Percentiles rank a stretch among this genome's conserved stretches.
Evolutionary conservation across 2,329 filamentous ascomycete genomes (phyloP).

Genomic region (Aspergillus hortae): DNA sequence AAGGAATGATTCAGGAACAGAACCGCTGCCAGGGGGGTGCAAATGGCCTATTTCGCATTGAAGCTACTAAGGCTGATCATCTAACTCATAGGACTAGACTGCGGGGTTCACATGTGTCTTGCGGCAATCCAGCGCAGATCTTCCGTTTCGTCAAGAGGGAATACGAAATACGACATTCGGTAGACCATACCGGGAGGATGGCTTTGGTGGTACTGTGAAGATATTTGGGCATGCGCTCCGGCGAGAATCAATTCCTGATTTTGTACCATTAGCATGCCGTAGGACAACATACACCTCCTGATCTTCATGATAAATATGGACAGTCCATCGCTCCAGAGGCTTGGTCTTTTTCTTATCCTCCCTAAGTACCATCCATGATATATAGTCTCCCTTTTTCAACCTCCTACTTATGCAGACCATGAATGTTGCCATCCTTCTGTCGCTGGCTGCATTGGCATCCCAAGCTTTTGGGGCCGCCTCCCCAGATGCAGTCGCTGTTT

Average conservation of each 20-base stretch:
- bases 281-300: no score
- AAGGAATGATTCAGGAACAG: no score
- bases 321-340: no score
- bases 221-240: background rate
- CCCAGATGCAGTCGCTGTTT: background rate
- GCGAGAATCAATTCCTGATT: background rate
- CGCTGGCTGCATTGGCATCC: background rate
- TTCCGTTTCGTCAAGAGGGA: background rate
- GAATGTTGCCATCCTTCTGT: background rate
- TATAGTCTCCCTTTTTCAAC: background rate
- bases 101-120: background rate
- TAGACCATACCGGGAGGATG: background rate
- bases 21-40: no score
- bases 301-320: no score
- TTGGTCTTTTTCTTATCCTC: no score
- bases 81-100: background rate
- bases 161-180: background rate
- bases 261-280: no score
- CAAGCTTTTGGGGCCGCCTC: background rate
- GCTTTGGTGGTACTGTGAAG: background rate
- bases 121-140: background rate
- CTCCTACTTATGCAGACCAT: background rate
- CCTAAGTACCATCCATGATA: no score
- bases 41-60: no score
- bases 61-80: no score